Conservation (phyloP, 179 eudicot genomes). For the Vitellaria paradoxa region DNA sequence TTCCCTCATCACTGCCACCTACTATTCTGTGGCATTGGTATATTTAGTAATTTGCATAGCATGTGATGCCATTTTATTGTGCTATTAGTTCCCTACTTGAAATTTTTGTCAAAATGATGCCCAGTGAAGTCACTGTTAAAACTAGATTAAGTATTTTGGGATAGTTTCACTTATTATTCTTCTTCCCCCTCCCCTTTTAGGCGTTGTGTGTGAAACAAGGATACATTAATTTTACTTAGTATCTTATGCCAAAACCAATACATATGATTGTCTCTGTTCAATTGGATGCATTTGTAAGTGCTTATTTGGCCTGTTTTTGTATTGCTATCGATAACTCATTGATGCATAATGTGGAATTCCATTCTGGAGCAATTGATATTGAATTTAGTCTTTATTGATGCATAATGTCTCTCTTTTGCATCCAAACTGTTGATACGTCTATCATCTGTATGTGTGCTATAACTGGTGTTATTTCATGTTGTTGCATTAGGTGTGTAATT, state of each 20-base stretch:
- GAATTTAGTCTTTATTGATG: neutral
- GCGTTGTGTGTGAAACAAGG: neutral
- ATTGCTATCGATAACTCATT: neutral
- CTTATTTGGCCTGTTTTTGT: conserved; percentile 1
- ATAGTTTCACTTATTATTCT: neutral
- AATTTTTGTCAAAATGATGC: neutral
- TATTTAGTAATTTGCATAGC: no score
- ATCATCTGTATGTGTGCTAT: neutral
- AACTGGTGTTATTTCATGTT: conserved; percentile 4
- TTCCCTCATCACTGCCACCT: neutral
- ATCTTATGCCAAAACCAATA: neutral
- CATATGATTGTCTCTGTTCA: conserved; percentile 9
- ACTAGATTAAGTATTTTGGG: neutral
- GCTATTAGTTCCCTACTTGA: neutral
- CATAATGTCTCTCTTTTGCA: neutral
- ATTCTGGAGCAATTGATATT: neutral
- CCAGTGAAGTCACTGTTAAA: neutral
- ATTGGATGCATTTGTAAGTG: conserved; percentile 7
- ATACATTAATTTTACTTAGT: neutral
- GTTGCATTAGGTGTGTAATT: conserved; percentile 74
- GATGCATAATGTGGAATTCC: neutral
- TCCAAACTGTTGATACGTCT: neutral
- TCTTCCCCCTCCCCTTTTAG: no score
- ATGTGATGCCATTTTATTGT: no score
- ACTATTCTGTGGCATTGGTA: neutral